Base-by-base conservation (phyloP, 164 flowering plant genomes). In the Warburgia ugandensis region DNA sequence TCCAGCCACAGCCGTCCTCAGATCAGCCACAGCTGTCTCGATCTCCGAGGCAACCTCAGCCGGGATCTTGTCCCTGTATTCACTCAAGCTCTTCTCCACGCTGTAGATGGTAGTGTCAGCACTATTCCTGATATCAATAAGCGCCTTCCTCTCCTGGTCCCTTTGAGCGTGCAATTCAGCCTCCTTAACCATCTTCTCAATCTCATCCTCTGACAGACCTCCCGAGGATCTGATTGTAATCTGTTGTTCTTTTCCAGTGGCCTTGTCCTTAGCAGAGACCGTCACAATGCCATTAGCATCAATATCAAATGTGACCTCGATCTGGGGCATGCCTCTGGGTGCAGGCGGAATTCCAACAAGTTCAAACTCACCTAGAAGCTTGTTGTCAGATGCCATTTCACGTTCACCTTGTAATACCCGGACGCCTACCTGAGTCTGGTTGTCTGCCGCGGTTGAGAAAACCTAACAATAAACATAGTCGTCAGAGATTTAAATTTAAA, bases 201-300 rank as follows among this genome's bases (percentile, higher is more conserved):
- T 77, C 60, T 74, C 81, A 9, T 68, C 68, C 6, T 77, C 78
- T 6, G 78, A 74, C 0, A 77, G 66, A 2, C 81, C 81, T 37
- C 78, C 78, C 14, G 81, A 77, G 13, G 81, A 77, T 49, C 68
- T 40, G 37, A 77, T 77, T 13, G 81, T 77, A 10, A 77, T 72
- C 61, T 74, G 78, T 26, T 77, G 81, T 36, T 74, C 78, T 40
- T 74, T 74, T 1, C 50, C 64, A 1, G 77, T 72, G 6, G 75
- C 54, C 61, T 77, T 74, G 35, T 77, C 81, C 69, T 74, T 77
- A 44, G 81, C 78, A 35, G 76, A 77, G 0, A 77, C 81, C 0
- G 73, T 77, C 22, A 74, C 81, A 29, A 74, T 77, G 2, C 78
- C 81, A 55, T 74, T 74, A 52, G 81, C 78, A 67, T 77, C 81